Percentiles rank a stretch among this genome's conserved stretches.
Evolutionary conservation across 441 rosid genomes (phyloP).

Genomic region (Capsella rubella): DNA sequence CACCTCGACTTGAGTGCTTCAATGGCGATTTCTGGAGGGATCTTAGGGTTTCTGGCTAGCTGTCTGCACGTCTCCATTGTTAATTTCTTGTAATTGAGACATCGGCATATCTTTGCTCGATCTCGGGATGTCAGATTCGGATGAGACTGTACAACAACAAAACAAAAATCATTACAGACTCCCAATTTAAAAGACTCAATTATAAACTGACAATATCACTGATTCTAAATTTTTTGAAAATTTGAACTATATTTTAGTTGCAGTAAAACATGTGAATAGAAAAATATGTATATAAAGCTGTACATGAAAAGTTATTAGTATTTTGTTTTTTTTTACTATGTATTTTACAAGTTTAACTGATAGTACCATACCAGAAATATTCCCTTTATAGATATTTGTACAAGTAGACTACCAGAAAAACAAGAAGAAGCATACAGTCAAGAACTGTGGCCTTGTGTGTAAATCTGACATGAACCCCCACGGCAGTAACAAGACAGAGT

Average conservation of each 20-base stretch:
- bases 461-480: constrained; percentile 47
- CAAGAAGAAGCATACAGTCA: constrained; percentile 24
- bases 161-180: not conserved
- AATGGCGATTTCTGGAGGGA: constrained; percentile 67
- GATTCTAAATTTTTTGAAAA: not conserved
- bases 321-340: not conserved
- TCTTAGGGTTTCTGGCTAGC: constrained; percentile 76
- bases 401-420: not conserved
- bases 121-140: constrained; percentile 60
- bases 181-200: no score
- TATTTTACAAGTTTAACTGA: not conserved
- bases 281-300: not conserved
- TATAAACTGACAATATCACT: not conserved
- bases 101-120: constrained; percentile 63
- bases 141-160: constrained; percentile 64
- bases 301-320: not conserved
- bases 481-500: constrained; percentile 44
- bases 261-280: not conserved
- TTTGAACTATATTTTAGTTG: not conserved
- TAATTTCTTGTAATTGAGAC: constrained; percentile 72
- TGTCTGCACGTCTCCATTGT: constrained; percentile 68
- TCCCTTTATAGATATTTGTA: constrained; percentile 16
- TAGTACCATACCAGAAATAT: constrained; percentile 11
- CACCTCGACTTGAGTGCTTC: constrained; percentile 68
- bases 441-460: constrained; percentile 33